These are phyloP conservation scores for Echinochloa phyllopogon DNA, from an alignment of 176 grass and related monocot species.

Conservation along the genomic window DNA sequence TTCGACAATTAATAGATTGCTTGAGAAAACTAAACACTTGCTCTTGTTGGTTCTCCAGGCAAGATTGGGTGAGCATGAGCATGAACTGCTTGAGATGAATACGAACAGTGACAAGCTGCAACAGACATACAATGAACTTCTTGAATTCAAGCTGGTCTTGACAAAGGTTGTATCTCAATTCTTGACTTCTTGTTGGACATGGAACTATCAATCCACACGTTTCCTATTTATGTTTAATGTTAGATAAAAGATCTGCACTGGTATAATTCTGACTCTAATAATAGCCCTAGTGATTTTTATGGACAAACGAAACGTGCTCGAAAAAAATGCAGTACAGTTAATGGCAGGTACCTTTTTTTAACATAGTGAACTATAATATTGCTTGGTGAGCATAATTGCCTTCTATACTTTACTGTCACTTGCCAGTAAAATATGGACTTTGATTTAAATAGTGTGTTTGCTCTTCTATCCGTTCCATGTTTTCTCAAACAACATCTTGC, in stretches of 20 bases:
- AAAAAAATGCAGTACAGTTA: conserved; percentile 19
- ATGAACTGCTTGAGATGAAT: conserved; percentile 97
- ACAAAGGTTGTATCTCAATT: conserved; percentile 85
- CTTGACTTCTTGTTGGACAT: conserved; percentile 32
- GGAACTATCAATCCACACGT: background rate
- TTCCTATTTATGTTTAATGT: conserved; percentile 28
- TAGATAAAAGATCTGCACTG: conserved; percentile 21
- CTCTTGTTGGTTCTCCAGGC: conserved; percentile 55
- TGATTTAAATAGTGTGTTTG: conserved; percentile 34
- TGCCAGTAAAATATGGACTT: conserved; percentile 11
- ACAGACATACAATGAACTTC: conserved; percentile 93
- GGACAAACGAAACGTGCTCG: background rate
- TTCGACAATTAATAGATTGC: conserved; percentile 7
- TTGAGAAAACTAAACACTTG: conserved; percentile 15
- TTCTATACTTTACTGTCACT: conserved; percentile 32
- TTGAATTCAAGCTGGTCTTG: conserved; percentile 98
- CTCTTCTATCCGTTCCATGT: conserved; percentile 34
- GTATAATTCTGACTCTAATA: background rate
- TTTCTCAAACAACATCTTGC: conserved; percentile 87
- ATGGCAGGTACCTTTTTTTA: conserved; percentile 21
- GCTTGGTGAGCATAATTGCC: conserved; percentile 3
- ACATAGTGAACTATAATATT: conserved; percentile 5
- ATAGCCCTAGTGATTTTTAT: background rate
- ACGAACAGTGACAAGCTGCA: conserved; percentile 81
- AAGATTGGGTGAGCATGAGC: conserved; percentile 84